These are phyloP conservation scores for Spergularia bocconei DNA, from an alignment of 148 eudicot species.

Conservation along the genomic window DNA sequence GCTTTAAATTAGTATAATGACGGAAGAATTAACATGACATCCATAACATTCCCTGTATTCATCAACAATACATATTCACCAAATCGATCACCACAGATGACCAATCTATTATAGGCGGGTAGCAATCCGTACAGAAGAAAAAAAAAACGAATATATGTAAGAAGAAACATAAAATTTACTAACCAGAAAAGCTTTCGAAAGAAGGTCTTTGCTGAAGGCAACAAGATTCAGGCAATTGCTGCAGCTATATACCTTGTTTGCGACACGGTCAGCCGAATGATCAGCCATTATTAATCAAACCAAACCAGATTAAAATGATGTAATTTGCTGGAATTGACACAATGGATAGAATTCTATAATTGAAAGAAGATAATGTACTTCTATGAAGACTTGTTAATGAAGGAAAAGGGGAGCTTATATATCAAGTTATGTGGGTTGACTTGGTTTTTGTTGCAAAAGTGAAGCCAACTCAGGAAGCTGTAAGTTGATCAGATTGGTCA, in stretches of 20 bases:
- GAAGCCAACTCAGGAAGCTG: no score
- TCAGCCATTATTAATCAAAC: constrained; percentile 22
- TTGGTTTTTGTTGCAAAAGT: no score
- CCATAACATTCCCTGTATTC: no score
- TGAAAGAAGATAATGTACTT: neutral
- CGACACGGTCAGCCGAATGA: constrained; percentile 1
- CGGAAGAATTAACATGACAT: no score
- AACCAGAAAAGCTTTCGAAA: constrained; percentile 45
- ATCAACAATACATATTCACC: no score
- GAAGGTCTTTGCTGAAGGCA: constrained; percentile 41
- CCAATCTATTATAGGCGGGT: no score
- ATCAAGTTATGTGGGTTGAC: no score
- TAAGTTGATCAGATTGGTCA: no score
- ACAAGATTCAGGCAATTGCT: constrained; percentile 45
- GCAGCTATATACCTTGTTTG: constrained; percentile 35
- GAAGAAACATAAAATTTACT: neutral
- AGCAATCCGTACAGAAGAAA: neutral
- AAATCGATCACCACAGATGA: no score
- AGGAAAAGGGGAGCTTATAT: no score
- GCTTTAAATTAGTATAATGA: no score
- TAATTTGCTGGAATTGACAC: neutral
- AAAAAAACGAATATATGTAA: neutral
- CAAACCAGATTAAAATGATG: neutral
- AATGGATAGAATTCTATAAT: neutral
- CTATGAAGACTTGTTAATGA: no score